Base-by-base conservation (phyloP, 768 basidiomycete genomes). In the Tulasnella calospora region DNA sequence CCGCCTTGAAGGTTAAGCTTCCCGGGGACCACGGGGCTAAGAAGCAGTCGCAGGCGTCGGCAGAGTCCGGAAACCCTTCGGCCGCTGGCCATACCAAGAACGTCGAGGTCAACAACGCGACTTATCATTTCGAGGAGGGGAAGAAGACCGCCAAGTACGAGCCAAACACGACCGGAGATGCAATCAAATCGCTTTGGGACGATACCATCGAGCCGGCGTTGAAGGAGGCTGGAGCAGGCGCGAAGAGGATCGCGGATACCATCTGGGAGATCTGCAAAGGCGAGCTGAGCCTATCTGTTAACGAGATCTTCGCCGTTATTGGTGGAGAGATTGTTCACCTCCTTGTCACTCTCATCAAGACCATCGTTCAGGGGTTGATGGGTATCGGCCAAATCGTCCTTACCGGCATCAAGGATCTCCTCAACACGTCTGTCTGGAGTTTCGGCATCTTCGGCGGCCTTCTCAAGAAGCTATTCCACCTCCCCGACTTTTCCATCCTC, bases 91-190 rank as follows among this genome's bases (percentile, higher is more conserved):
- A 55, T 70, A 55, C 51, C 33, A 77, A 27, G 27, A 33, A 17
- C 19, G 57, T 51, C 12, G 51, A 55, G 21, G 76, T 40, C 55
- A 77, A 77, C 57, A 61, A 61, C 44, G 76, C 55, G 23, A 77
- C 57, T 5, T 77, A 77, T 51, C 76, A 77, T 17, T 61, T 77
- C 35, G 57, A 77, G 19, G 55, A 77, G 35, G 76, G 76, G 35
- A 41, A 27, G n/a, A 61, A 77, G 33, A 67, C 76, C 2, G 27
- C 67, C 30, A 77, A 61, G 33, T 23, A 17, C 36, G 3, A 27
- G 30, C 13, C 57, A 3, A 21, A 27, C 27, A 38, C 33, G 2
- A 40, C 40, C 2, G 69, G 23, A 12, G 40, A 40, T 3, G 69
- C 19, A 8, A 15, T 71, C 27, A 35, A 35, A 19, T 35, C 33